phyloP scores from a whole-genome alignment of 2,329 filamentous ascomycete species.

The Xylaria polymorpha region DNA sequence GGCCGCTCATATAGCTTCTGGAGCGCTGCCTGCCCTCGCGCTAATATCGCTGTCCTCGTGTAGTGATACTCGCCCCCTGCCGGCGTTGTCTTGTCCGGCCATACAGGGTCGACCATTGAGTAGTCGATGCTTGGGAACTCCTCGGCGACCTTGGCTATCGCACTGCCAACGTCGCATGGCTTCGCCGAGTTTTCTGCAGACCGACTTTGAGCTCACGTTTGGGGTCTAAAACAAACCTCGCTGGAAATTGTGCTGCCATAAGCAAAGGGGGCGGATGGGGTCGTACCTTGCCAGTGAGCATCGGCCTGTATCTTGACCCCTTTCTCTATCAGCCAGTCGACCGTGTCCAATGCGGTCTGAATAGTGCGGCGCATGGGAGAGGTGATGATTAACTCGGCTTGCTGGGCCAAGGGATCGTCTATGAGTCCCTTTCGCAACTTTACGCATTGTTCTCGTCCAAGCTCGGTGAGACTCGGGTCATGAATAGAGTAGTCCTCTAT shows the following conservation, averaged over 20 bases:
- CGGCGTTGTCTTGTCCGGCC: constrained; percentile 70
- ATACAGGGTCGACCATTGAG: constrained; percentile 66
- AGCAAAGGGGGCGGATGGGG: neutral
- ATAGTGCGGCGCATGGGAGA: constrained; percentile 74
- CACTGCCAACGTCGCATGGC: constrained; percentile 71
- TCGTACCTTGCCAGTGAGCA: constrained; percentile 72
- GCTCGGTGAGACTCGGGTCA: constrained; percentile 63
- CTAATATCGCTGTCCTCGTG: constrained; percentile 63
- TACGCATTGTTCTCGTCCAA: constrained; percentile 62
- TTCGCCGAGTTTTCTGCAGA: constrained; percentile 63
- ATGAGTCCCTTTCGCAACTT: constrained; percentile 57
- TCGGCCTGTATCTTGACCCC: constrained; percentile 67
- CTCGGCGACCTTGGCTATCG: constrained; percentile 55
- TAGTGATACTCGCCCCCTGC: constrained; percentile 62
- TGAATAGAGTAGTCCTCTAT: constrained; percentile 60
- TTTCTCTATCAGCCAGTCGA: constrained; percentile 68
- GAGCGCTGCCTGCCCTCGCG: constrained; percentile 64
- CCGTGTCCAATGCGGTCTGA: constrained; percentile 69
- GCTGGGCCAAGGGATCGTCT: constrained; percentile 53
- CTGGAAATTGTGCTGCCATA: too few species aligned
- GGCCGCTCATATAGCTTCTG: constrained; percentile 62
- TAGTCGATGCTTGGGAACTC: constrained; percentile 70
- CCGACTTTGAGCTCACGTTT: constrained; percentile 26
- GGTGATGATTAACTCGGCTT: constrained; percentile 67
- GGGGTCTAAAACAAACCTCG: neutral